Evolutionary conservation across 768 basidiomycete species (phyloP), one percentile per base, ranked within the genome.

Genomic region (Clitopilus hobsonii): DNA sequence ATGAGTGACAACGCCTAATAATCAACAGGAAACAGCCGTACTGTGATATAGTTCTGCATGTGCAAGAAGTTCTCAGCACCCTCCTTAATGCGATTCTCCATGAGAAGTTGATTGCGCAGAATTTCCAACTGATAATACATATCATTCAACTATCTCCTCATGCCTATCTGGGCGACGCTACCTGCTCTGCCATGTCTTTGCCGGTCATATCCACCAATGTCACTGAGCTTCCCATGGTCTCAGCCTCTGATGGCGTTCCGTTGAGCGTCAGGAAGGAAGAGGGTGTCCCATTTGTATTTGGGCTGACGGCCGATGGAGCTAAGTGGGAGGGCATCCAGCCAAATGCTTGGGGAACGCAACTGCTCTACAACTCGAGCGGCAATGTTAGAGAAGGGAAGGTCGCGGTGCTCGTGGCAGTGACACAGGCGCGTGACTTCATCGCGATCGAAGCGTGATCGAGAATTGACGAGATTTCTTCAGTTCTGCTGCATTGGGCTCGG

Each of bases 61-160:
- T 84, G 84, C 13, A 97, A 74, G 57, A 98, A 78, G 61, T 89
- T 94, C 74, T 95, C 92, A 0, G 94, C 94, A 10, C 94, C 94
- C 68, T 94, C 93, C 67, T 85, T 92, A 58, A 97, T 92, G 53
- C 88, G 79, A 58, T 83, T 84, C 71, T 94, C 88, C 57, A 89
- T 78, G 52, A 83, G 81, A 18, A 95, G 75, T 63, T 85, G 83
- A 53, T 77, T 79, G 50, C 82, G 81, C 18, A 97, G 75, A 5
- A 76, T 70, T 45, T 86, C 85, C 49, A 94, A 70, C 92, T 92
- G 51, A 14, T 52, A 28, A 57, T 30, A 38, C 38, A n/a, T 20
- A 50, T 32, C 11, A 45, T 23, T 45, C 22, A 23, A 7, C 16
- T 45, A 23, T 3, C 8, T 5, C 41, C 11, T 45, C 22, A 20